A percentile compares a stretch with the other conserved stretches of the same genome.
These are phyloP conservation scores for Asterochloris erici DNA, from an alignment of 139 green algal genomes.

Conservation along the genomic window DNA sequence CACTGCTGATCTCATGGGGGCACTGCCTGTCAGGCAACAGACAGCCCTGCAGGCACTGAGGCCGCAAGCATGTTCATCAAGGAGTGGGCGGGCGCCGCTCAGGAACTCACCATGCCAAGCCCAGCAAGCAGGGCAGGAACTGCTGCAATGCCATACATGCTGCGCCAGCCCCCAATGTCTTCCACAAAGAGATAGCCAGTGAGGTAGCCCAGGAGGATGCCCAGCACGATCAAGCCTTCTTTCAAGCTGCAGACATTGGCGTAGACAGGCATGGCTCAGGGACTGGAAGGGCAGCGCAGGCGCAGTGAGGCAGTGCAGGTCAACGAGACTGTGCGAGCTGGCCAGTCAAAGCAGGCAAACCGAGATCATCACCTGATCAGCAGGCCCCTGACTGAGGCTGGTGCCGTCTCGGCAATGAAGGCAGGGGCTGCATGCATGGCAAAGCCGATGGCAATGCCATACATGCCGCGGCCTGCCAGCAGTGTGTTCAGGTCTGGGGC, in stretches of 20 bases:
- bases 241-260: conserved; percentile 50
- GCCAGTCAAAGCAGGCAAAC: background rate
- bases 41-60: no score
- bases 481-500: conserved; percentile 47
- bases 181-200: conserved; percentile 42
- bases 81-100: background rate
- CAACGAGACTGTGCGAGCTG: no score
- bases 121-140: conserved; percentile 52
- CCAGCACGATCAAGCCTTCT: conserved; percentile 81
- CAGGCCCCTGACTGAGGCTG: conserved; percentile 63
- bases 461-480: conserved; percentile 58
- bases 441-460: conserved; percentile 88
- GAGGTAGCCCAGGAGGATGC: conserved; percentile 85
- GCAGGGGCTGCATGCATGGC: conserved; percentile 92
- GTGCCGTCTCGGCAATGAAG: conserved; percentile 89
- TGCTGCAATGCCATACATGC: conserved; percentile 61
- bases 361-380: conserved; percentile 52
- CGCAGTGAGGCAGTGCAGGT: no score
- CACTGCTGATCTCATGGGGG: background rate
- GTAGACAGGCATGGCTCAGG: background rate
- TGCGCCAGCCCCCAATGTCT: conserved; percentile 75
- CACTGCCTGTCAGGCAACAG: background rate
- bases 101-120: conserved; percentile 43
- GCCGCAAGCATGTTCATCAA: background rate
- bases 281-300: background rate